Evolutionary conservation across 768 basidiomycete genomes (phyloP).

Genomic region (Collybia mongolica): DNA sequence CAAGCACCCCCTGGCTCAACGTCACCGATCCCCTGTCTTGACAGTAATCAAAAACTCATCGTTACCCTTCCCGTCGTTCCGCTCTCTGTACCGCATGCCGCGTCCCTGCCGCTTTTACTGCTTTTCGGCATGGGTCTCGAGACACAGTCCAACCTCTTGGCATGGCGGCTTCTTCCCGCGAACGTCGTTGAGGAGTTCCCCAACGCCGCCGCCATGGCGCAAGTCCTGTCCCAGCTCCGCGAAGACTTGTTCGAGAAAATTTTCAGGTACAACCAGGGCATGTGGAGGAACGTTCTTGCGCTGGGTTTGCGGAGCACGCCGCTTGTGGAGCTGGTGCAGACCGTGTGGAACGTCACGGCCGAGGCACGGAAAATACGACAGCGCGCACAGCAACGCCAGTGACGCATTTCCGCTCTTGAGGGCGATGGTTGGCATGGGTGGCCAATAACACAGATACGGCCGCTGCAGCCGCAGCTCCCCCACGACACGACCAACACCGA

Average conservation of each 20-base stretch:
- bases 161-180: slow-evolving; percentile 52
- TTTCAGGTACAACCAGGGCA: slow-evolving; percentile 49
- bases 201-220: slow-evolving; percentile 55
- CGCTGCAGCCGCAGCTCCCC: neutral
- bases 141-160: slow-evolving; percentile 42
- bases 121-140: slow-evolving; percentile 59
- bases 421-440: too few species aligned
- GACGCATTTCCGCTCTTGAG: neutral
- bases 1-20: slow-evolving; percentile 29
- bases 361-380: slow-evolving; percentile 43
- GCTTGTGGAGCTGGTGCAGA: slow-evolving; percentile 49
- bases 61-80: slow-evolving; percentile 55
- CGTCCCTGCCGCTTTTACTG: slow-evolving; percentile 54
- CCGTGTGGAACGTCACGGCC: slow-evolving; percentile 73
- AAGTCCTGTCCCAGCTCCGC: slow-evolving; percentile 38
- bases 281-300: slow-evolving; percentile 64
- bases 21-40: slow-evolving; percentile 27
- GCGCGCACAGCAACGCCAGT: neutral
- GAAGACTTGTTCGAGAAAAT: slow-evolving; percentile 36
- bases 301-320: slow-evolving; percentile 46
- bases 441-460: neutral
- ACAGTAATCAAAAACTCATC: slow-evolving; percentile 21
- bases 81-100: slow-evolving; percentile 48
- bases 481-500: too few species aligned
- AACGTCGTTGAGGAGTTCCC: slow-evolving; percentile 61